Base-by-base conservation (phyloP, 306 rosid genomes). In the Quercus alba region DNA sequence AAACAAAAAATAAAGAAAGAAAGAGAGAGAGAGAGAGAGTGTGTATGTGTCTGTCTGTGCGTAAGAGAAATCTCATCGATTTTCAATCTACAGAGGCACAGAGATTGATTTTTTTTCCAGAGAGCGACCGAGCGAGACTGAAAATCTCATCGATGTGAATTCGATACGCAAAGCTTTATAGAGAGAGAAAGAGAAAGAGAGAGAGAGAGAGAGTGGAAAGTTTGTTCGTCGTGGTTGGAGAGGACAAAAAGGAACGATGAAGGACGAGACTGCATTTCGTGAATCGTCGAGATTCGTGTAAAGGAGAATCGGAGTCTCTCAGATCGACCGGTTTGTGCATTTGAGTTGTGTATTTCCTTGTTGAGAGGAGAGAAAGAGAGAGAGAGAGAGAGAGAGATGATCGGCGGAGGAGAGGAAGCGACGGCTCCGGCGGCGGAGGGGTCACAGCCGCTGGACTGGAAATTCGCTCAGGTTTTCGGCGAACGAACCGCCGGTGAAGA, bases 401-500 rank as follows among this genome's bases (percentile, higher is more conserved):
- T 82, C 79, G 84, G 85, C 71, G 77, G 83, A 63, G 77, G 73
- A 11, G 87, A 84, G n/a, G 85, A 55, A 56, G 67, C 44, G 9
- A 6, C 49, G 56, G 78, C 75, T 51, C 51, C 81, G 79, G 75
- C 79, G 41, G 67, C 78, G 63, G 73, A 68, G 54, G 82, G 21
- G 49, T 51, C 71, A 4, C 70, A 70, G 85, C 76, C 82, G 78
- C 88, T 86, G 19, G 92, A 88, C 30, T 86, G 92, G 92, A 86
- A 84, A 28, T 88, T 88, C 68, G 80, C 92, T 1, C 90, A 88
- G 84, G 92, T 88, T 1, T 88, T 88, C 56, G 92, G 92, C 8
- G 92, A 88, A 75, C 87, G 91, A 72, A 46, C 91, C 51, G 92
- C 92, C 11, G 92, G 88, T 30, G 92, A 88, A 76, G 90, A 88